Percentiles rank a stretch among this genome's conserved stretches.
phyloP scores from a whole-genome alignment of 768 basidiomycete genomes.

The Cyclocybe aegerita region DNA sequence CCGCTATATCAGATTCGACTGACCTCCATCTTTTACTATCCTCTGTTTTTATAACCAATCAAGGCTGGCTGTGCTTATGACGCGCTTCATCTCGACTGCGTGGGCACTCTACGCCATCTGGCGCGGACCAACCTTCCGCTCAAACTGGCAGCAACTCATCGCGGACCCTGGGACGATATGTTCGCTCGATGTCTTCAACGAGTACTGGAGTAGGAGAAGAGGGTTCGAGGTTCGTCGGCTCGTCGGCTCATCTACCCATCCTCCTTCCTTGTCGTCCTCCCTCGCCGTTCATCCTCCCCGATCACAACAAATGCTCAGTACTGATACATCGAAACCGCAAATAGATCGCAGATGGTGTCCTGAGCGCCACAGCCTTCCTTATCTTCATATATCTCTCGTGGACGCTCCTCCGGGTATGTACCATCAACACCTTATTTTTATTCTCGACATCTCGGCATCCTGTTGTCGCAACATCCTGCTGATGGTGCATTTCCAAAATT shows the following conservation, averaged over 20 bases:
- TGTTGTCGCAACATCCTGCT: too few species aligned
- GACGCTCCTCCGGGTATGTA: constrained; percentile 40
- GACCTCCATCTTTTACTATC: background rate
- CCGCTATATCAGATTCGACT: background rate
- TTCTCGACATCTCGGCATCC: too few species aligned
- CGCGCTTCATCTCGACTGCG: constrained; percentile 42
- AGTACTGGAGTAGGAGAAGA: constrained; percentile 40
- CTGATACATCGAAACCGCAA: background rate
- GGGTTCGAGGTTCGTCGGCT: constrained; percentile 38
- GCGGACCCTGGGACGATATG: constrained; percentile 43
- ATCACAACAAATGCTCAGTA: background rate
- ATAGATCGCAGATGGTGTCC: constrained; percentile 49
- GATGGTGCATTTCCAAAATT: too few species aligned
- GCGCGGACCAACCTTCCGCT: constrained; percentile 36
- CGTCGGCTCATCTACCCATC: constrained; percentile 2
- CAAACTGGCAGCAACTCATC: constrained; percentile 37
- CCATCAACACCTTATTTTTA: too few species aligned
- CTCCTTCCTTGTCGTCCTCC: background rate
- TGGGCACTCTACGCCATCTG: constrained; percentile 55
- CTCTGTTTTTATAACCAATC: background rate
- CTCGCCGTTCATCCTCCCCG: background rate
- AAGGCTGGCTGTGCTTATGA: constrained; percentile 48
- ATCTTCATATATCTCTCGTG: constrained; percentile 44
- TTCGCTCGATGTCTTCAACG: constrained; percentile 43
- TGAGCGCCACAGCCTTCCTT: constrained; percentile 42